Percentiles rank a stretch among this genome's conserved stretches.
Evolutionary conservation across 345 rosid genomes (phyloP).

Genomic region (Murraya paniculata): DNA sequence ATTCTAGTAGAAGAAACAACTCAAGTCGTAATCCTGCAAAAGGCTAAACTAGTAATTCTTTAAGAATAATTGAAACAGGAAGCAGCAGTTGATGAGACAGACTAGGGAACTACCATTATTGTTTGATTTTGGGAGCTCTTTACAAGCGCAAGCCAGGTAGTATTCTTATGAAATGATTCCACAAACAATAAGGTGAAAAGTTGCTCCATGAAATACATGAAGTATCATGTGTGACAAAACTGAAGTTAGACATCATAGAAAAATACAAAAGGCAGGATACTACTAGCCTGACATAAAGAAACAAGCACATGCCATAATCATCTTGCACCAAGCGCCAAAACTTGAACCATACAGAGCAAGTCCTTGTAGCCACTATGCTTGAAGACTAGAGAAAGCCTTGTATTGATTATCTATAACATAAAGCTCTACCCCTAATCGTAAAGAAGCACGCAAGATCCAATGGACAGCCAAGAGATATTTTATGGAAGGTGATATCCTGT

Average conservation of each 20-base stretch:
- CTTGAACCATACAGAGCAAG: no score
- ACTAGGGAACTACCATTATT: no score
- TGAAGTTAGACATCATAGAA: background rate
- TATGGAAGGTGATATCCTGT: no score
- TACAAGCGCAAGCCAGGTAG: no score
- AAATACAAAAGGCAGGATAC: background rate
- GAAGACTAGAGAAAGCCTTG: background rate
- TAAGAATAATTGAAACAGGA: no score
- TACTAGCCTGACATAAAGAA: background rate
- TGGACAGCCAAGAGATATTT: background rate
- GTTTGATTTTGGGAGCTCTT: background rate
- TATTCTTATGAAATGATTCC: background rate
- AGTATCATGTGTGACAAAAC: no score
- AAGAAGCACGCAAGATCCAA: background rate
- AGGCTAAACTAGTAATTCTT: no score
- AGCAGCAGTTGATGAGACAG: no score
- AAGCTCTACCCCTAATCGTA: background rate
- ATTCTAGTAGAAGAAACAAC: no score
- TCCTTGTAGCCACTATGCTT: background rate
- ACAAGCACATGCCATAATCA: background rate
- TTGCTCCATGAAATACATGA: background rate
- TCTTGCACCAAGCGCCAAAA: no score
- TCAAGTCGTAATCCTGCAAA: no score
- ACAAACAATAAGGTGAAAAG: background rate
- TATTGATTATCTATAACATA: no score